These are phyloP conservation scores for Tephrocybe sp. DNA, from an alignment of 768 basidiomycete species.

Conservation along the genomic window DNA sequence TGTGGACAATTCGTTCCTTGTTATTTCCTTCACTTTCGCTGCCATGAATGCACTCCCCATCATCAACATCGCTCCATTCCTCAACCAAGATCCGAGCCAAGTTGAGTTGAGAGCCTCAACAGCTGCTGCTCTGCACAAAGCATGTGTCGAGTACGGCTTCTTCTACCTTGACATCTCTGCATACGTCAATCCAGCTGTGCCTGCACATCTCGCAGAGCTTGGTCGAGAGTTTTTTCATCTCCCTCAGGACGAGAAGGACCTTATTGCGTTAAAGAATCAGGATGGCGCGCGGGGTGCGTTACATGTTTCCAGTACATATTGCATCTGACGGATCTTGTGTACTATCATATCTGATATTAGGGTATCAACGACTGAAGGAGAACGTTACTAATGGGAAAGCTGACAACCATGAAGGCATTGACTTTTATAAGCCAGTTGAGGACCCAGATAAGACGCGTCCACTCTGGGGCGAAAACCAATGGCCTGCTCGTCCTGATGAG, in stretches of 20 bases:
- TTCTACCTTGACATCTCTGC: constrained; percentile 79
- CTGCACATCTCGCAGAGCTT: constrained; percentile 60
- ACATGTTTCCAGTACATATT: not conserved
- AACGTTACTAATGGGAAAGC: constrained; percentile 85
- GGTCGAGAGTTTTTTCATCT: constrained; percentile 72
- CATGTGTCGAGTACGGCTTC: constrained; percentile 81
- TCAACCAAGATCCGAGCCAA: constrained; percentile 32
- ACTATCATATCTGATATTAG: no score
- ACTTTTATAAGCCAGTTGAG: constrained; percentile 75
- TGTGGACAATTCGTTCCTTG: not conserved
- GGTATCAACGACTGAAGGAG: constrained; percentile 77
- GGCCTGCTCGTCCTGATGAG: constrained; percentile 53
- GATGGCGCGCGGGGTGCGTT: constrained; percentile 73
- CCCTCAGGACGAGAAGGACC: constrained; percentile 77
- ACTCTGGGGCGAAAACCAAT: constrained; percentile 86
- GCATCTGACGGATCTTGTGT: no score
- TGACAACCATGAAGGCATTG: constrained; percentile 83
- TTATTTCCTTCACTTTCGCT: constrained; percentile 9
- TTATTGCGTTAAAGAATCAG: constrained; percentile 60
- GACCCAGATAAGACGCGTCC: constrained; percentile 67
- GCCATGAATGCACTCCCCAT: constrained; percentile 49
- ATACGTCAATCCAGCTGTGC: constrained; percentile 53
- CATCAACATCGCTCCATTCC: constrained; percentile 69
- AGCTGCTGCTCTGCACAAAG: constrained; percentile 61
- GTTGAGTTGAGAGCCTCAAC: constrained; percentile 39